Conservation (phyloP, 306 rosid species). For the Cucumis melo region DNA sequence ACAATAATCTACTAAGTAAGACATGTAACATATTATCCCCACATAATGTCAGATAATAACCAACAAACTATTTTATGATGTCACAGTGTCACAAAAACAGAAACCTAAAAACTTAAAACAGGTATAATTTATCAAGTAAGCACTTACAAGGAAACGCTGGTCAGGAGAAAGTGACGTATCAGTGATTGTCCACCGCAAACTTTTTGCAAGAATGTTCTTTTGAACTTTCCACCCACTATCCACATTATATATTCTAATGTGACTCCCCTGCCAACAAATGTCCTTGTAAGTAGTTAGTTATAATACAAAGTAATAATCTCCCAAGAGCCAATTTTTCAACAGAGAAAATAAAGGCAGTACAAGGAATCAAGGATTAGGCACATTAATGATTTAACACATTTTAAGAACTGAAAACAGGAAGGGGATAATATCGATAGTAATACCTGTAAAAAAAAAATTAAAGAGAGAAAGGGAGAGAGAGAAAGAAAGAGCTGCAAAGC, state of each 20-base stretch:
- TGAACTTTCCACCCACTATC: slow-evolving; percentile 68
- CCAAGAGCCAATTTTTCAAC: background rate
- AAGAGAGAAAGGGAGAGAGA: background rate
- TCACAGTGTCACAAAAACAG: background rate
- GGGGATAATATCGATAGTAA: background rate
- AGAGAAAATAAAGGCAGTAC: background rate
- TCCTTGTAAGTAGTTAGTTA: background rate
- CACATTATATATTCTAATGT: slow-evolving; percentile 70
- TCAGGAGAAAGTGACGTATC: slow-evolving; percentile 89
- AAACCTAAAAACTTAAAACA: background rate
- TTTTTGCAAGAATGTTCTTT: slow-evolving; percentile 68
- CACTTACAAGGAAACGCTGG: slow-evolving; percentile 62
- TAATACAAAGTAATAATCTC: background rate
- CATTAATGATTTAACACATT: background rate
- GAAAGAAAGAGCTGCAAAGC: background rate
- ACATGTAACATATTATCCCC: background rate
- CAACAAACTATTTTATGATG: background rate
- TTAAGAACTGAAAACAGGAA: background rate
- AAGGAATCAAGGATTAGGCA: background rate
- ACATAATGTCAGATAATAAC: background rate
- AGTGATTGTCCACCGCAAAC: slow-evolving; percentile 82
- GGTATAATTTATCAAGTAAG: background rate
- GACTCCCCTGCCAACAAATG: slow-evolving; percentile 50
- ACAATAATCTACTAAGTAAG: background rate
- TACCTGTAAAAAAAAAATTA: background rate